These are phyloP conservation scores for Aspergillus novoparasiticus DNA, from an alignment of 2,329 filamentous ascomycete species.

Conservation along the genomic window DNA sequence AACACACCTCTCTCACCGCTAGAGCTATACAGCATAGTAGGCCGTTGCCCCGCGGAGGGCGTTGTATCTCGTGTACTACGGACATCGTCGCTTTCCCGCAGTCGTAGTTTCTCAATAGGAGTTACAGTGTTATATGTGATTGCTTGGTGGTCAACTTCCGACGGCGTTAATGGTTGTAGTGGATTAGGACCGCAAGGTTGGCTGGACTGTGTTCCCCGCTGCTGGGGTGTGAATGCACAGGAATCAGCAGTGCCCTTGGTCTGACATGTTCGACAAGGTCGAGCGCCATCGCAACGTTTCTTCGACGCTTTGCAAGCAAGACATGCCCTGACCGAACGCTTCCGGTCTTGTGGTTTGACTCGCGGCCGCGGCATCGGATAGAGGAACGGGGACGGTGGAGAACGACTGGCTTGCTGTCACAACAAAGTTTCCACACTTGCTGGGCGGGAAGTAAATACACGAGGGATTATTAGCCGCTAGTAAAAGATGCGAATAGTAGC, in stretches of 20 bases:
- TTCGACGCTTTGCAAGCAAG: conserved; percentile 53
- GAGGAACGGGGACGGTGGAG: not conserved
- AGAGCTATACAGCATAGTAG: conserved; percentile 4
- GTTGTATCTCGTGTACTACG: conserved; percentile 3
- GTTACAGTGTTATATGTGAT: not conserved
- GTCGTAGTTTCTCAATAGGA: not conserved
- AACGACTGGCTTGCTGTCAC: not conserved
- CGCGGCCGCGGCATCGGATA: conserved; percentile 55
- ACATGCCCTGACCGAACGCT: conserved; percentile 54
- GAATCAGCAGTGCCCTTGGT: conserved; percentile 45
- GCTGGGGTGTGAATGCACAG: conserved; percentile 40
- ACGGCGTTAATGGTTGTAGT: not conserved
- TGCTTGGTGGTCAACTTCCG: not conserved
- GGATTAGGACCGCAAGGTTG: not conserved
- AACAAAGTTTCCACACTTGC: not conserved
- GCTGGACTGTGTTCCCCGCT: not conserved
- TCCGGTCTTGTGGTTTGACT: conserved; percentile 52
- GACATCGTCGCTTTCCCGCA: not conserved
- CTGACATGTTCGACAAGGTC: conserved; percentile 53
- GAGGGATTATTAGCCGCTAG: not conserved
- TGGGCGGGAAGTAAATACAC: not conserved
- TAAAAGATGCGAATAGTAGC: not conserved
- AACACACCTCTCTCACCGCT: conserved; percentile 1
- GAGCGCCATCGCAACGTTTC: conserved; percentile 54
- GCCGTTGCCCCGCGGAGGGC: not conserved